A percentile compares a stretch with the other conserved stretches of the same genome.
Evolutionary conservation across 176 grass and related monocot genomes (phyloP).

Genomic region (Poa annua): DNA sequence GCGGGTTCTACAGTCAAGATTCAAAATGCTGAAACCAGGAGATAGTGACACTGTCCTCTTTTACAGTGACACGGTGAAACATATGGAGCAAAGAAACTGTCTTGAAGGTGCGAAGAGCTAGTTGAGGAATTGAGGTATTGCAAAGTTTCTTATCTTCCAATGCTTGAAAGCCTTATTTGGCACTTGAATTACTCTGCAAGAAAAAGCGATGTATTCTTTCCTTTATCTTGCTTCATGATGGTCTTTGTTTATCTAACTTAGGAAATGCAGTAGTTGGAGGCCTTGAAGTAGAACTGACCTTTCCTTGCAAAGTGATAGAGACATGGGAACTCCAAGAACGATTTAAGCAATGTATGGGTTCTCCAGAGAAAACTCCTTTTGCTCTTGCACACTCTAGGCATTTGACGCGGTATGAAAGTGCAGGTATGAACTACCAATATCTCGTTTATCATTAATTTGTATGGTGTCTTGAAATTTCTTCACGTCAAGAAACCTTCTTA

Average conservation of each 20-base stretch:
- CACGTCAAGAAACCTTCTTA: not conserved
- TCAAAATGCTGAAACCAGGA: slow-evolving; percentile 43
- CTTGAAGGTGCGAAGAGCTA: slow-evolving; percentile 36
- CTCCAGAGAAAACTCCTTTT: slow-evolving; percentile 40
- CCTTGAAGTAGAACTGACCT: slow-evolving; percentile 62
- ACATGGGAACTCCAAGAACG: slow-evolving; percentile 50
- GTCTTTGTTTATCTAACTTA: slow-evolving; percentile 35
- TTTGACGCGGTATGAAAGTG: slow-evolving; percentile 29
- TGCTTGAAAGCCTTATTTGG: slow-evolving; percentile 41
- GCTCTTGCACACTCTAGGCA: slow-evolving; percentile 37
- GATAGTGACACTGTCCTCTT: slow-evolving; percentile 25
- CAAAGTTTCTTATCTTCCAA: slow-evolving; percentile 46
- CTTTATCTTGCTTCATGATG: slow-evolving; percentile 45
- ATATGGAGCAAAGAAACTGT: slow-evolving; percentile 20
- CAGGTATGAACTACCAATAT: slow-evolving; percentile 40
- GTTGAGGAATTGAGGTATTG: slow-evolving; percentile 32
- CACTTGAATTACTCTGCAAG: slow-evolving; percentile 55
- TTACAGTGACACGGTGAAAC: slow-evolving; percentile 45
- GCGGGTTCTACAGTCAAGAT: slow-evolving; percentile 24
- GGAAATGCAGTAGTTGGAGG: slow-evolving; percentile 52
- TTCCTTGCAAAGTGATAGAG: slow-evolving; percentile 54
- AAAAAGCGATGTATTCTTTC: slow-evolving; percentile 40
- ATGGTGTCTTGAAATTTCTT: slow-evolving; percentile 30
- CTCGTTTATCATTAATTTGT: slow-evolving; percentile 7
- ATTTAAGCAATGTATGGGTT: slow-evolving; percentile 57